Percentiles rank a stretch among this genome's conserved stretches.
Evolutionary conservation across 1,284 basidiomycete species (phyloP).

Genomic region (Fomitopsis pinicola): DNA sequence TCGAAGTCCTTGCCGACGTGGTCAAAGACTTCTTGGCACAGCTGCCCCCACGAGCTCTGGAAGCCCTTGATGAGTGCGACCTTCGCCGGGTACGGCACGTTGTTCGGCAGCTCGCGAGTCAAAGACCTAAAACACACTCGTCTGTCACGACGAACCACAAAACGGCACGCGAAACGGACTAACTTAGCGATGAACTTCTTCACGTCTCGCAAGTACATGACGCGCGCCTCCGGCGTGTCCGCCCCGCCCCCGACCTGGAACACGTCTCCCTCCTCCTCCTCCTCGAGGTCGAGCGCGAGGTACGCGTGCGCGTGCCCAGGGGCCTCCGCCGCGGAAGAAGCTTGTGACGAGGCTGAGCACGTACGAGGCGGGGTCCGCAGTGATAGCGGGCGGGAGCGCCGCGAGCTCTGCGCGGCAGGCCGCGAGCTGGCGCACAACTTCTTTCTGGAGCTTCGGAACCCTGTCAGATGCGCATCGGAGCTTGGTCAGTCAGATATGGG

Average conservation of each 20-base stretch:
- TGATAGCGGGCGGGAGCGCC: conserved; percentile 37
- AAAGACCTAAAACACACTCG: conserved; percentile 30
- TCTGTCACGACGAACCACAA: too few relatives aligned
- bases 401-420: conserved; percentile 33
- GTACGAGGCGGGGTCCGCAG: conserved; percentile 39
- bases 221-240: background rate
- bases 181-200: conserved; percentile 17
- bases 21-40: conserved; percentile 36
- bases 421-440: conserved; percentile 34
- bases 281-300: conserved; percentile 1
- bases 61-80: conserved; percentile 38
- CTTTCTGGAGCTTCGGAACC: conserved; percentile 34
- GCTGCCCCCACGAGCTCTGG: conserved; percentile 35
- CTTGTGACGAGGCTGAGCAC: conserved; percentile 40
- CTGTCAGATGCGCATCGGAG: conserved; percentile 24
- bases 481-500: too few relatives aligned
- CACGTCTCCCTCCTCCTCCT: conserved; percentile 6
- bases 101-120: conserved; percentile 48
- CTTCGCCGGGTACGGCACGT: conserved; percentile 49
- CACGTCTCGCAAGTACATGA: conserved; percentile 19
- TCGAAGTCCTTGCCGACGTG: conserved; percentile 28
- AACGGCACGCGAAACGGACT: background rate
- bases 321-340: conserved; percentile 30
- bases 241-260: background rate
- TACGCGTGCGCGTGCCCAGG: background rate